phyloP scores from a whole-genome alignment of 345 rosid species.

The Heritiera littoralis region DNA sequence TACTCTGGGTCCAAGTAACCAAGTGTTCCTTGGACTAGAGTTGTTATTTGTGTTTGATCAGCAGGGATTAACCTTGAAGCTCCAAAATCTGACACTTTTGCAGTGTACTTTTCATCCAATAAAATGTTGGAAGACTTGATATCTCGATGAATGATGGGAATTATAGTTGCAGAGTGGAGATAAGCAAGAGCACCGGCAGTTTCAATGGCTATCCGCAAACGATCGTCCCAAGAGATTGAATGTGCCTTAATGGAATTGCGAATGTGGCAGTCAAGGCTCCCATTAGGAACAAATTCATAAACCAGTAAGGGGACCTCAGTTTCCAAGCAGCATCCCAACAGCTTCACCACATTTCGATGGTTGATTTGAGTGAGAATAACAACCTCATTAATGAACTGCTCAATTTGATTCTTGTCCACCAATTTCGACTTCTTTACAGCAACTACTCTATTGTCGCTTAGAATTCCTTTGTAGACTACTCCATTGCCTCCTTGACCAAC shows the following conservation, averaged over 20 bases:
- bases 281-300: too few species aligned
- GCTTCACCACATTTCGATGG: too few species aligned
- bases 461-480: too few species aligned
- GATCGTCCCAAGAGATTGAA: slow-evolving; percentile 26
- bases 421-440: slow-evolving; percentile 22
- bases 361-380: too few species aligned
- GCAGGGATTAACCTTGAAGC: slow-evolving; percentile 25
- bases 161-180: slow-evolving; percentile 20
- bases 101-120: slow-evolving; percentile 22
- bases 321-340: too few species aligned
- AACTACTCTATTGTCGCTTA: neutral
- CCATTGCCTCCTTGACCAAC: slow-evolving; percentile 1
- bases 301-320: too few species aligned
- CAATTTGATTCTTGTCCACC: slow-evolving; percentile 13
- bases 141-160: slow-evolving; percentile 26
- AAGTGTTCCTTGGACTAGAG: slow-evolving; percentile 19
- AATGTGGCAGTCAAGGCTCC: neutral
- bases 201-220: slow-evolving; percentile 20
- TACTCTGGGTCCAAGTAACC: slow-evolving; percentile 33
- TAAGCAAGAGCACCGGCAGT: slow-evolving; percentile 21
- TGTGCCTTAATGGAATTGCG: slow-evolving; percentile 24
- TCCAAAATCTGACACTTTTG: slow-evolving; percentile 28
- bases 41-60: slow-evolving; percentile 28
- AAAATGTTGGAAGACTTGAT: slow-evolving; percentile 30
- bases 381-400: neutral